Conservation (phyloP, 768 basidiomycete genomes). For the Nevesoporus exiguus region DNA sequence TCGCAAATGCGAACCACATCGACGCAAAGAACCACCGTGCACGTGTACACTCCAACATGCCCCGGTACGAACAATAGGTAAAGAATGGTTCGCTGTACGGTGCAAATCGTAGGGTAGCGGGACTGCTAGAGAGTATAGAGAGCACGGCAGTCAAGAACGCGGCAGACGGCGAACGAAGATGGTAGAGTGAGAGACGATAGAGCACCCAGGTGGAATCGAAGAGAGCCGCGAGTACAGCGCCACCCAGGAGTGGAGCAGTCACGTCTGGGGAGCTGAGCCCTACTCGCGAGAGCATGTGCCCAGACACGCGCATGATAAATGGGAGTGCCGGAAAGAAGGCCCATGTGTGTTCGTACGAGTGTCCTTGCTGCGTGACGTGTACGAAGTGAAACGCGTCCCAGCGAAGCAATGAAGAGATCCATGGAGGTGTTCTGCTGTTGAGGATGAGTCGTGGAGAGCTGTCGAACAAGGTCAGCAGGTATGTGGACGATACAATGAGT, state of each 20-base stretch:
- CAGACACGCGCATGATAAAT: constrained; percentile 45
- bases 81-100: constrained; percentile 87
- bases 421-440: constrained; percentile 7
- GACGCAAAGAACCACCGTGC: constrained; percentile 54
- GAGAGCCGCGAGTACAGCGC: constrained; percentile 37
- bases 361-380: constrained; percentile 57
- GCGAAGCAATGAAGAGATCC: constrained; percentile 47
- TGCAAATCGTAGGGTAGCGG: constrained; percentile 64
- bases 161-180: constrained; percentile 52
- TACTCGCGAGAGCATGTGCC: constrained; percentile 16
- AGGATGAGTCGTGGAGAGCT: constrained; percentile 26
- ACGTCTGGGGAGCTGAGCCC: constrained; percentile 4
- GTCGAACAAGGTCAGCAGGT: constrained; percentile 24
- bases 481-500: constrained; percentile 21
- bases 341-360: constrained; percentile 75
- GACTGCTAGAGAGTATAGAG: constrained; percentile 79
- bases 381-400: constrained; percentile 90
- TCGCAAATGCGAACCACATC: constrained; percentile 59
- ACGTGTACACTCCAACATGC: constrained; percentile 32
- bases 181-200: constrained; percentile 56
- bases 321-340: constrained; percentile 82
- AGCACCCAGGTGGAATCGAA: constrained; percentile 45
- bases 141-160: constrained; percentile 62
- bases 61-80: constrained; percentile 70
- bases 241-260: constrained; percentile 34